phyloP scores from a whole-genome alignment of 139 green algal species.

The Axilococcus clingmanii region DNA sequence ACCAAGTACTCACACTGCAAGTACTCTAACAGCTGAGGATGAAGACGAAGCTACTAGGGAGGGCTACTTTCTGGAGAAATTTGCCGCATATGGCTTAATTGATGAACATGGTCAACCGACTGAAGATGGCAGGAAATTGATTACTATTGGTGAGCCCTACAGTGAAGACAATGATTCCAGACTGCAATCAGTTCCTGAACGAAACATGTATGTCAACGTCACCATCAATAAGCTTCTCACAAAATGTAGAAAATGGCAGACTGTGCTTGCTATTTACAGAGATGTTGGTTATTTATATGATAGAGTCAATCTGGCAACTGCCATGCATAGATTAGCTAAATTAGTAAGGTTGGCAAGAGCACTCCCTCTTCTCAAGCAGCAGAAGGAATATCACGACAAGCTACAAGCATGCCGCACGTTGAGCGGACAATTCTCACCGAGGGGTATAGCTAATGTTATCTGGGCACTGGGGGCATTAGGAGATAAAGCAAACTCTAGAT shows the following conservation, averaged over 20 bases:
- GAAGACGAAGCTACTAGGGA: neutral
- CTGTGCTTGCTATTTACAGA: slow-evolving; percentile 38
- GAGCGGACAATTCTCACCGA: too few relatives aligned
- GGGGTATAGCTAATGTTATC: slow-evolving; percentile 48
- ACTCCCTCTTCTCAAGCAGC: neutral
- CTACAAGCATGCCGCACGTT: too few relatives aligned
- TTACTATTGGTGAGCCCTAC: too few relatives aligned
- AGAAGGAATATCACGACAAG: slow-evolving; percentile 32
- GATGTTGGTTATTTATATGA: slow-evolving; percentile 34
- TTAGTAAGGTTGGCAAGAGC: slow-evolving; percentile 18
- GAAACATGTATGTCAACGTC: slow-evolving; percentile 16
- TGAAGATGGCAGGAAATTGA: neutral
- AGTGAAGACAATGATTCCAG: too few relatives aligned
- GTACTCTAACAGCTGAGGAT: slow-evolving; percentile 3
- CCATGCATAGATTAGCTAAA: slow-evolving; percentile 57
- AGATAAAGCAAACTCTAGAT: slow-evolving; percentile 13
- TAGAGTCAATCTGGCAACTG: slow-evolving; percentile 59
- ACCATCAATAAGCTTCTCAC: slow-evolving; percentile 26
- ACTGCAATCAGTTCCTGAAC: slow-evolving; percentile 10
- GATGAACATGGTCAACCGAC: slow-evolving; percentile 3
- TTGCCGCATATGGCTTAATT: slow-evolving; percentile 9
- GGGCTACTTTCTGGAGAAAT: slow-evolving; percentile 4
- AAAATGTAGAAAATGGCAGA: slow-evolving; percentile 6
- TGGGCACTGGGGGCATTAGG: slow-evolving; percentile 41
- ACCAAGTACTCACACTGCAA: too few relatives aligned